Evolutionary conservation across 305 asterid species (phyloP), one percentile per base, ranked within the genome.

Genomic region (Solanum hybrid): DNA sequence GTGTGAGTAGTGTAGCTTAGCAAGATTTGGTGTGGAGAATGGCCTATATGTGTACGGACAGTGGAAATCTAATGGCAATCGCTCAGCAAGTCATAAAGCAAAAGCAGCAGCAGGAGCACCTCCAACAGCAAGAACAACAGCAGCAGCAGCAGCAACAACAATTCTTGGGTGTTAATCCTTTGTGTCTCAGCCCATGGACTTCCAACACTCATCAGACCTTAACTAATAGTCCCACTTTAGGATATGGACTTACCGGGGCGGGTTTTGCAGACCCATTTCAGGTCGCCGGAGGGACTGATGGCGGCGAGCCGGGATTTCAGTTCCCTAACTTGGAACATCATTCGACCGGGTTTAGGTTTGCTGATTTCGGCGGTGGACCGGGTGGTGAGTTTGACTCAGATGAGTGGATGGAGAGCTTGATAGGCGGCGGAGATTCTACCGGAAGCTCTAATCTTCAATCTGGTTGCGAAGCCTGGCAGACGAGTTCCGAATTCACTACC

Each of bases 41-140:
- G 99, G 98, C 99, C 36, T 95, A 95, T 91, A 94, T 94, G 95
- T 97, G 99, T 76, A 95, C 98, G 5, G 99, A 97, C 91, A 97
- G 98, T 87, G 99, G 99, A 76, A 97, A 97, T 91, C 94, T 97
- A 91, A 97, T 97, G 99, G 99, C 99, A 80, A 95, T 97, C 75
- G 99, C 99, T 11, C 97, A 97, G 90, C 99, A 97, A 91, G 98
- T 97, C 6, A 97, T 97, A 85, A 90, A 97, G 90, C 99, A 97
- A 89, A 97, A 97, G 93, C 97, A 97, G 91, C 97, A 97, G 45
- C 99, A 97, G 86, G 96, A 97, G 78, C 94, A 96, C 69, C 95
- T 95, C 37, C 97, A 95, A 3, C 94, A 93, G 7, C 93, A 94
- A 26, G 95, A 94, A 17, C 95, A 90, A 1, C 91, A 69, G 19